Percentiles rank a stretch among this genome's conserved stretches.
These are phyloP conservation scores for Fraxinus dipetala DNA, from an alignment of 305 asterid species.

Conservation along the genomic window DNA sequence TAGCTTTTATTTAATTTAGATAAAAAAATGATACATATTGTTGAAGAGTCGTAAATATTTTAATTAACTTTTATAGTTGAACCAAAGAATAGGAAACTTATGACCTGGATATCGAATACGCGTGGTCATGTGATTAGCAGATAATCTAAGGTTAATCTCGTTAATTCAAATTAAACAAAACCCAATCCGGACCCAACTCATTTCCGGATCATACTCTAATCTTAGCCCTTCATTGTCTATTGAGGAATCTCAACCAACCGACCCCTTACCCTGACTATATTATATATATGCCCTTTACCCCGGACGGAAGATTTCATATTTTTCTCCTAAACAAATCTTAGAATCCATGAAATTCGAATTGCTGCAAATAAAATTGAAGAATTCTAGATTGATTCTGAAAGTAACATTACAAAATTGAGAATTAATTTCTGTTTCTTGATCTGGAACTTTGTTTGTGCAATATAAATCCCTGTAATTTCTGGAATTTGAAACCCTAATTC, in stretches of 20 bases:
- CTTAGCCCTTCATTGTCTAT: constrained; percentile 5
- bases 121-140: neutral
- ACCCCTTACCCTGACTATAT: neutral
- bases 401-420: neutral
- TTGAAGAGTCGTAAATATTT: too few relatives aligned
- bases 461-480: neutral
- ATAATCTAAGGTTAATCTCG: neutral
- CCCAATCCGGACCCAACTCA: constrained; percentile 27
- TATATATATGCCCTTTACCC: constrained; percentile 9
- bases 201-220: constrained; percentile 10
- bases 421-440: neutral
- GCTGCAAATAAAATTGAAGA: constrained; percentile 34
- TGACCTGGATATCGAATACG: neutral
- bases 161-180: neutral
- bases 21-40: too few relatives aligned
- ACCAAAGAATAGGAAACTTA: neutral
- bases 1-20: too few relatives aligned
- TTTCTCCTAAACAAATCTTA: neutral
- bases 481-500: neutral
- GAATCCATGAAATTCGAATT: neutral
- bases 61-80: too few relatives aligned
- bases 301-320: neutral
- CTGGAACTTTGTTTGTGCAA: neutral
- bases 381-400: neutral
- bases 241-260: constrained; percentile 19